phyloP scores from a whole-genome alignment of 163 green algal genomes.

The Coccomyxa subellipsoidea region DNA sequence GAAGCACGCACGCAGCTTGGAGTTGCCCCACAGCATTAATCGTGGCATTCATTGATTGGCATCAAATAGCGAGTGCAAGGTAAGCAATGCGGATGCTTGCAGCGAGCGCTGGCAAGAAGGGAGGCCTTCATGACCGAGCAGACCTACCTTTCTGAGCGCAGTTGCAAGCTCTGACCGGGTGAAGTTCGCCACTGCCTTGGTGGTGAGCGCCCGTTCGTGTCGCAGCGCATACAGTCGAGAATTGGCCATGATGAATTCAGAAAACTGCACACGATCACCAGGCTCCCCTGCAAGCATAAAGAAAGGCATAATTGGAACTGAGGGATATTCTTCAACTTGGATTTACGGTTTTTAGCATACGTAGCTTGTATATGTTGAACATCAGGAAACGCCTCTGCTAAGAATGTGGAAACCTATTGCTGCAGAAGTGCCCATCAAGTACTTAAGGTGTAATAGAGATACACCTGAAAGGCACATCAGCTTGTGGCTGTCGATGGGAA shows the following conservation, averaged over 20 bases:
- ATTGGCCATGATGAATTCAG: slow-evolving; percentile 94
- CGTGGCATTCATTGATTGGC: background rate
- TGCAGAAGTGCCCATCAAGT: background rate
- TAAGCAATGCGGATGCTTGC: no score
- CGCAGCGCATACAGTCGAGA: slow-evolving; percentile 89
- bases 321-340: no score
- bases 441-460: background rate
- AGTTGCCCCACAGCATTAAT: no score
- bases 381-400: no score
- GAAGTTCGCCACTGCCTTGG: slow-evolving; percentile 89
- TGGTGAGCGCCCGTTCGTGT: slow-evolving; percentile 80
- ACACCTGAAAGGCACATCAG: slow-evolving; percentile 78
- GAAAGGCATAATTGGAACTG: no score
- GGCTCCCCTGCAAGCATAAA: slow-evolving; percentile 64
- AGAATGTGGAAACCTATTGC: no score
- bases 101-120: no score
- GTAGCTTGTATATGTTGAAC: no score
- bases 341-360: no score
- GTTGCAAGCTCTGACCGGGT: slow-evolving; percentile 89
- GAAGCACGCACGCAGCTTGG: background rate
- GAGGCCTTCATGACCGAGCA: background rate
- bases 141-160: slow-evolving; percentile 77
- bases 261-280: slow-evolving; percentile 94
- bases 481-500: slow-evolving; percentile 87
- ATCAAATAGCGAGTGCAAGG: background rate